phyloP scores from a whole-genome alignment of 257 asterid species.

The Solanum phureja region DNA sequence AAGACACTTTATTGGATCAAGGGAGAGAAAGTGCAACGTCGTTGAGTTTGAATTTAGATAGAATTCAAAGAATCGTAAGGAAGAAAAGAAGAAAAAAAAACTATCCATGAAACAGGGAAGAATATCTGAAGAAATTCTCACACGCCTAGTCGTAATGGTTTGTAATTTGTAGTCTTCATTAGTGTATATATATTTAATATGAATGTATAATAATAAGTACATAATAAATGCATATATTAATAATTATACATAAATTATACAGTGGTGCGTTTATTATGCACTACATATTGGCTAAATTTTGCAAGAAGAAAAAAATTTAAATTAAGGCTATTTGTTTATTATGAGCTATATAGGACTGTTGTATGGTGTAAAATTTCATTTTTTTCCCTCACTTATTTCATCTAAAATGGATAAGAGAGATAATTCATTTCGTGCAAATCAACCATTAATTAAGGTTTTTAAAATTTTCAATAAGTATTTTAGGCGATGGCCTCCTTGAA shows the following conservation, averaged over 20 bases:
- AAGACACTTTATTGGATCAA: too few relatives aligned
- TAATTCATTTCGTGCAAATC: background rate
- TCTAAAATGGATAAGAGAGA: background rate
- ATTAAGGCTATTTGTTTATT: background rate
- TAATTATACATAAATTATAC: background rate
- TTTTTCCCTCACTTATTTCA: background rate
- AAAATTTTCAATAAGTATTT: background rate
- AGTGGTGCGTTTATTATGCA: background rate
- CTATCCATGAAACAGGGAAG: too few relatives aligned
- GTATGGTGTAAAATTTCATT: background rate
- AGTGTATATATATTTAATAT: background rate
- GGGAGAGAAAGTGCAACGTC: background rate
- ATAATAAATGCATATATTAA: background rate
- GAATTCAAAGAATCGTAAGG: background rate
- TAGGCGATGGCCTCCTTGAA: background rate
- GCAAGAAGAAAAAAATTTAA: background rate
- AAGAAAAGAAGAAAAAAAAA: too few relatives aligned
- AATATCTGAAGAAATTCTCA: too few relatives aligned
- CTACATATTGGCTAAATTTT: background rate
- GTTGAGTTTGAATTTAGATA: background rate
- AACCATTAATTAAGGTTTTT: background rate
- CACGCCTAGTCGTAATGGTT: background rate
- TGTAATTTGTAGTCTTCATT: background rate
- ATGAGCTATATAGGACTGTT: background rate
- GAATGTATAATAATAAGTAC: background rate